Percentiles rank a stretch among this genome's conserved stretches.
phyloP scores from a whole-genome alignment of 2,329 filamentous ascomycete genomes.

The Alternaria conjuncta region DNA sequence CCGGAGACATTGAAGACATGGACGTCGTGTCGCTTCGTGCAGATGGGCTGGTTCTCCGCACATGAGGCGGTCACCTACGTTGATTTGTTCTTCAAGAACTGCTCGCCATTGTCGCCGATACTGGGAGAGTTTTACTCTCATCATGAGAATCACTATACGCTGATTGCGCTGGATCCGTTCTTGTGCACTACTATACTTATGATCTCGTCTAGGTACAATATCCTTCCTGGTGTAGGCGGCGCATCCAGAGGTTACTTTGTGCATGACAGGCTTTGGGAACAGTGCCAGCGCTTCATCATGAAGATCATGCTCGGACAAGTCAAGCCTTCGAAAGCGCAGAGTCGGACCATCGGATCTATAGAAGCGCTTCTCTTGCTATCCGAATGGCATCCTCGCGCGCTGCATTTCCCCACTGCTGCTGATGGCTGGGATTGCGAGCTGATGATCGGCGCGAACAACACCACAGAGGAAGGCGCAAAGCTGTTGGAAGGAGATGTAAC shows the following conservation, averaged over 20 bases:
- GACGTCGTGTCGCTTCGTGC: constrained; percentile 60
- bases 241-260: constrained; percentile 60
- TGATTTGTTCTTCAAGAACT: constrained; percentile 60
- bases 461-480: constrained; percentile 43
- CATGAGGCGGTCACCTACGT: constrained; percentile 61
- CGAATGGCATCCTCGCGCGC: constrained; percentile 63
- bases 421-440: constrained; percentile 65
- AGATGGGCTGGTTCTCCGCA: constrained; percentile 63
- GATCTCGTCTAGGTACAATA: constrained; percentile 61
- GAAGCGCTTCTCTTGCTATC: constrained; percentile 62
- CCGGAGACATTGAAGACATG: constrained; percentile 54
- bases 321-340: constrained; percentile 58
- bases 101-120: constrained; percentile 59
- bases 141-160: constrained; percentile 55
- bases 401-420: constrained; percentile 61
- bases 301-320: constrained; percentile 62
- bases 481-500: constrained; percentile 45
- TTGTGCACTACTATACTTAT: constrained; percentile 62
- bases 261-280: constrained; percentile 61
- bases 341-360: constrained; percentile 59
- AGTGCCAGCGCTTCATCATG: constrained; percentile 61
- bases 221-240: constrained; percentile 47
- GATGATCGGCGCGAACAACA: constrained; percentile 52
- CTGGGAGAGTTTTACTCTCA: constrained; percentile 58
- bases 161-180: constrained; percentile 60